phyloP scores from a whole-genome alignment of 2,329 filamentous ascomycete species.

The Phyllosticta citrichinensis region DNA sequence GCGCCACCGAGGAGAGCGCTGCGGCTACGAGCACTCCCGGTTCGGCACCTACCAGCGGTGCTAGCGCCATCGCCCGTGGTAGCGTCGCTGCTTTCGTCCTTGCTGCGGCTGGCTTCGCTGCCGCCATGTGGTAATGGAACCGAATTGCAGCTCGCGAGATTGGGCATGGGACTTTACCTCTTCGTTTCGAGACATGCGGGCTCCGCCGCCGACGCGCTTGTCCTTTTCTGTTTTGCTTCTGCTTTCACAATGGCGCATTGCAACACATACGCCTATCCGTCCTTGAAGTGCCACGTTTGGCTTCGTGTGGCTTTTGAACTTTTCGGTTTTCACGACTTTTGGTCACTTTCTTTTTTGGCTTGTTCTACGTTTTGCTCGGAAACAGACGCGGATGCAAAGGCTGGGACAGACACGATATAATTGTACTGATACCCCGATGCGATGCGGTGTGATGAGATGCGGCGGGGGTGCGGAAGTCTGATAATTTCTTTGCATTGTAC shows the following conservation, averaged over 20 bases:
- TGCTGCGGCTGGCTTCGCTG: neutral
- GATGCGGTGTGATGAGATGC: neutral
- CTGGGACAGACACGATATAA: neutral
- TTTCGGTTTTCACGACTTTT: neutral
- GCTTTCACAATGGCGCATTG: neutral
- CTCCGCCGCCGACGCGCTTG: neutral
- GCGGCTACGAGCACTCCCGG: neutral
- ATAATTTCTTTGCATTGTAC: neutral
- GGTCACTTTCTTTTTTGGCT: neutral
- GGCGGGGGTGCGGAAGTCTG: neutral
- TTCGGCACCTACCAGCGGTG: neutral
- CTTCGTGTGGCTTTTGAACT: neutral
- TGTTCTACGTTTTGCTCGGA: neutral
- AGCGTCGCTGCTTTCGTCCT: neutral
- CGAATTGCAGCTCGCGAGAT: neutral
- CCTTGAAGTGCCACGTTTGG: neutral
- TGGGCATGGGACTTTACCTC: neutral
- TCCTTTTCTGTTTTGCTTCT: neutral
- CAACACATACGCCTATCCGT: neutral
- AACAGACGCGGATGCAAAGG: neutral
- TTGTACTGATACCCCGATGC: neutral
- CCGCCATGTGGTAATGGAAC: neutral
- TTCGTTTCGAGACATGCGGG: neutral
- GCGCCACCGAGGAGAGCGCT: neutral
- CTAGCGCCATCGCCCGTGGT: neutral